phyloP scores from a whole-genome alignment of 2,329 filamentous ascomycete genomes.

The Scopulariopsis brevicaulis region DNA sequence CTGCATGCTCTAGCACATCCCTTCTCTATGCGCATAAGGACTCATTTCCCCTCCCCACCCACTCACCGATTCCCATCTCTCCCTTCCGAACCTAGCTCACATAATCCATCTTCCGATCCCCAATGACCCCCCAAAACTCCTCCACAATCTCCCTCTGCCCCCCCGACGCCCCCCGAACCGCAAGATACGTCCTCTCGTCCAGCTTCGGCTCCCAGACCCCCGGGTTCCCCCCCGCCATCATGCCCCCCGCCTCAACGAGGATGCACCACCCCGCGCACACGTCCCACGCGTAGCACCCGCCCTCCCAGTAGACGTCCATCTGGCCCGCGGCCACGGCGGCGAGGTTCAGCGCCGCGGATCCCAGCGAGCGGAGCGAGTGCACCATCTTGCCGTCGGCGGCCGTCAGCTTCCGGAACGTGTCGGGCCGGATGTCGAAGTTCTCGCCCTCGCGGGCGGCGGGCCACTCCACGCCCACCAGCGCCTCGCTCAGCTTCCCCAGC shows the following conservation, averaged over 20 bases:
- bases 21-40: neutral
- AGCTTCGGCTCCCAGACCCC: slow-evolving; percentile 56
- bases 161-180: slow-evolving; percentile 45
- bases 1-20: neutral
- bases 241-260: slow-evolving; percentile 60
- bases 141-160: slow-evolving; percentile 52
- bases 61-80: neutral
- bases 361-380: slow-evolving; percentile 59
- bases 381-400: slow-evolving; percentile 63
- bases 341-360: slow-evolving; percentile 65
- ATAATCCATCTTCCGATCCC: slow-evolving; percentile 40
- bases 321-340: slow-evolving; percentile 61
- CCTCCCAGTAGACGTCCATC: slow-evolving; percentile 71
- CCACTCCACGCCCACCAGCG: slow-evolving; percentile 64
- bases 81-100: neutral
- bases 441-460: slow-evolving; percentile 55
- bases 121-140: slow-evolving; percentile 53
- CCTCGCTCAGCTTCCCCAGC: slow-evolving; percentile 46
- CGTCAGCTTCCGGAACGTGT: slow-evolving; percentile 52
- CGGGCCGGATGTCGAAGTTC: slow-evolving; percentile 60
- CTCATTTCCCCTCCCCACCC: neutral
- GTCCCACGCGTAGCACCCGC: slow-evolving; percentile 78
- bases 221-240: slow-evolving; percentile 62
- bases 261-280: slow-evolving; percentile 76
- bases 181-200: slow-evolving; percentile 50